Percentiles rank a stretch among this genome's conserved stretches.
These are phyloP conservation scores for Pilobolus umbonatus DNA, from an alignment of 192 early-diverging fungal genomes.

Conservation along the genomic window DNA sequence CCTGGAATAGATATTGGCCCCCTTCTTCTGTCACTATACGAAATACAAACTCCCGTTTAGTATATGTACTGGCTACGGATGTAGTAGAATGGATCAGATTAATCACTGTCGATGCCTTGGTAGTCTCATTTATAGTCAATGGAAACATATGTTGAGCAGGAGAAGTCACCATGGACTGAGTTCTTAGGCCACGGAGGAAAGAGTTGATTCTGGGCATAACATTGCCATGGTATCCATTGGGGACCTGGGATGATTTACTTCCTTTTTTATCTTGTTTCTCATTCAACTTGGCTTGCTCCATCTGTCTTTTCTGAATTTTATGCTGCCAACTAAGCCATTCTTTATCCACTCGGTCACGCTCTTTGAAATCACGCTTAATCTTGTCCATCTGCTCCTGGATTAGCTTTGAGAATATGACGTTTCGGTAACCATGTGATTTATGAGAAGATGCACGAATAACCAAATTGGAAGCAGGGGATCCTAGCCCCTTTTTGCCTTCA, in stretches of 20 bases:
- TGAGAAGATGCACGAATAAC: slow-evolving; percentile 8
- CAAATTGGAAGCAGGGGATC: background rate
- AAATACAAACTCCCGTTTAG: slow-evolving; percentile 71
- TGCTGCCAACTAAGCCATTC: slow-evolving; percentile 53
- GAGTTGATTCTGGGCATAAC: slow-evolving; percentile 33
- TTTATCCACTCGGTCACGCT: slow-evolving; percentile 58
- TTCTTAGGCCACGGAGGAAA: slow-evolving; percentile 26
- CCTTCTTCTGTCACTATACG: slow-evolving; percentile 77
- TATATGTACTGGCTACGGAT: slow-evolving; percentile 57
- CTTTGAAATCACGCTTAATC: slow-evolving; percentile 59
- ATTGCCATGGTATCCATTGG: slow-evolving; percentile 9
- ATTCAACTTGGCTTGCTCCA: slow-evolving; percentile 38
- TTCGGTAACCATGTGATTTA: slow-evolving; percentile 7
- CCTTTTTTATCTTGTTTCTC: slow-evolving; percentile 40
- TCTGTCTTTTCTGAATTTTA: slow-evolving; percentile 41
- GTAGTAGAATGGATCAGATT: slow-evolving; percentile 75
- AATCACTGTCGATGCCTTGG: slow-evolving; percentile 67
- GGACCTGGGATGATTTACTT: slow-evolving; percentile 12
- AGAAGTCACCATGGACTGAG: slow-evolving; percentile 4
- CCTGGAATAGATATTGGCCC: slow-evolving; percentile 70
- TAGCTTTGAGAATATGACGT: slow-evolving; percentile 39
- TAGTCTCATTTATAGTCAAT: background rate
- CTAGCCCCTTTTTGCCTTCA: slow-evolving; percentile 26
- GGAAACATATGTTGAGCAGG: slow-evolving; percentile 5
- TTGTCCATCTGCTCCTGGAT: slow-evolving; percentile 61